Evolutionary conservation across 148 eudicot species (phyloP).

Genomic region (Dianthus caryophyllus): DNA sequence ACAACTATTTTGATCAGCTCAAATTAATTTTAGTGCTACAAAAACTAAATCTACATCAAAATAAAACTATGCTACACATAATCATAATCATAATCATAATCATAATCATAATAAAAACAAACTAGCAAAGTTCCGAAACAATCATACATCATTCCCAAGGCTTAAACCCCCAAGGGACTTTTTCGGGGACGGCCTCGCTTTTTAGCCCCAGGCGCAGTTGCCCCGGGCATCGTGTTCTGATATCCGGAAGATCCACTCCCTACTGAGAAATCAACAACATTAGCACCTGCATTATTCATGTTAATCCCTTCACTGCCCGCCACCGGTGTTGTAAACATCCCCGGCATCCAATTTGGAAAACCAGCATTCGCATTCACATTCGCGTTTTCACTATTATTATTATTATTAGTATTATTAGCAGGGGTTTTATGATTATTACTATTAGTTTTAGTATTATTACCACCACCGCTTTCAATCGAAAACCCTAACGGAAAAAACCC

Average conservation of each 20-base stretch:
- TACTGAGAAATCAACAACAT: conserved; percentile 16
- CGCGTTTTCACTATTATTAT: no score
- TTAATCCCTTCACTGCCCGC: conserved; percentile 10
- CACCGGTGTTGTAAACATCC: conserved; percentile 26
- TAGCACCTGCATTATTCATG: conserved; percentile 12
- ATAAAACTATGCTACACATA: conserved; percentile 11
- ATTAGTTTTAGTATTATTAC: neutral
- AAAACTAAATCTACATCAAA: conserved; percentile 7
- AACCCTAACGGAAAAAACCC: conserved; percentile 83
- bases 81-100: no score
- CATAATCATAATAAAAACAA: neutral
- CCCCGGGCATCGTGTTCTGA: neutral
- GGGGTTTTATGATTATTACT: neutral
- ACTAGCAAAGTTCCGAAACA: neutral
- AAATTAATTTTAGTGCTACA: conserved; percentile 12
- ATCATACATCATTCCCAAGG: neutral
- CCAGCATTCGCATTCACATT: conserved; percentile 18
- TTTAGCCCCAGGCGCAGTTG: conserved; percentile 15
- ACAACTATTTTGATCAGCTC: conserved; percentile 15
- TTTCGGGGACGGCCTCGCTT: conserved; percentile 44
- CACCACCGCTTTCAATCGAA: conserved; percentile 12
- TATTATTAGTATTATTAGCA: neutral
- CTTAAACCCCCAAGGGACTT: conserved; percentile 26
- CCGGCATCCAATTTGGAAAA: conserved; percentile 50
- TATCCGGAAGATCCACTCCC: conserved; percentile 22